These are phyloP conservation scores for Penicillium desertorum DNA, from an alignment of 495 filamentous ascomycete genomes.

Conservation along the genomic window DNA sequence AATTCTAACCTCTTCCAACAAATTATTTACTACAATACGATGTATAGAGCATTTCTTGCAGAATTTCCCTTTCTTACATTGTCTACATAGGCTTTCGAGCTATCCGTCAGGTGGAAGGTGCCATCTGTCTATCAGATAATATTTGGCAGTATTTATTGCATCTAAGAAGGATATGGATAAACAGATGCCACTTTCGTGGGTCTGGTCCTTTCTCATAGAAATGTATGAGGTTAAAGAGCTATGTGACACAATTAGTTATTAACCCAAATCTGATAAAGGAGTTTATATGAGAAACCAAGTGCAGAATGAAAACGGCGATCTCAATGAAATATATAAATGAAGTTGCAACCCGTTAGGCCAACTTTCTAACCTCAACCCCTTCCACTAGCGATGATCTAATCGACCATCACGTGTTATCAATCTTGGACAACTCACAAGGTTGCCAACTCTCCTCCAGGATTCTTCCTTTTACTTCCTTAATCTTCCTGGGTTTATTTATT, in stretches of 20 bases:
- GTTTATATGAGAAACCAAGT: neutral
- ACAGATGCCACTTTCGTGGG: neutral
- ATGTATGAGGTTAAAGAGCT: neutral
- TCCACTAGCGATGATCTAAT: constrained; percentile 31
- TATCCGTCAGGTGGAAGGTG: neutral
- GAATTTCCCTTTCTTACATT: neutral
- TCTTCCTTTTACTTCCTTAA: neutral
- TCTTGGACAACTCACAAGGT: constrained; percentile 6
- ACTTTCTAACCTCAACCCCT: neutral
- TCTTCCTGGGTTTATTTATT: constrained; percentile 1
- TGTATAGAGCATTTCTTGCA: neutral
- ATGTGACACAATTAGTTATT: neutral
- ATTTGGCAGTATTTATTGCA: neutral
- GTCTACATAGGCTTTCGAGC: neutral
- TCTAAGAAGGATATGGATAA: neutral
- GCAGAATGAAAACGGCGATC: no score
- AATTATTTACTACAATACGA: neutral
- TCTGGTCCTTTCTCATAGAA: neutral
- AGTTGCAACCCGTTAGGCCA: neutral
- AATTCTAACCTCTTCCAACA: neutral
- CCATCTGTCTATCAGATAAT: neutral
- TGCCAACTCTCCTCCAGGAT: neutral
- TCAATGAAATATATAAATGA: neutral
- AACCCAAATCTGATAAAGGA: neutral
- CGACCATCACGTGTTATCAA: constrained; percentile 24